These are phyloP conservation scores for Fraxinus xanthoxyloides DNA, from an alignment of 305 asterid species.

Conservation along the genomic window DNA sequence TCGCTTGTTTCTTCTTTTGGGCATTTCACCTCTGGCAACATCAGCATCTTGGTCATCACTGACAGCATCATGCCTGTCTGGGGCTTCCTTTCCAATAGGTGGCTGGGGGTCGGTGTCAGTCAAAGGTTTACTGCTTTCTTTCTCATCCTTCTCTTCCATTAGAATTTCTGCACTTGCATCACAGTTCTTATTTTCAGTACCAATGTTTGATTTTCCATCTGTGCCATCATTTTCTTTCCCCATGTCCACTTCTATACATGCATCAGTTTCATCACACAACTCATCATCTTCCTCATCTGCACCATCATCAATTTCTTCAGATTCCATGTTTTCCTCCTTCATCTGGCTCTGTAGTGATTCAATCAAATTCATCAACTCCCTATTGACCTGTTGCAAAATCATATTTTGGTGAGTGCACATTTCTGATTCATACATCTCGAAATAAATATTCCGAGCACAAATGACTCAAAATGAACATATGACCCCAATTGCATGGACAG, in stretches of 20 bases:
- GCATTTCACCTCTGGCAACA: slow-evolving; percentile 14
- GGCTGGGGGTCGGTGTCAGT: slow-evolving; percentile 12
- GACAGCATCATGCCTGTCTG: slow-evolving; percentile 11
- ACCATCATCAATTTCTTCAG: slow-evolving; percentile 32
- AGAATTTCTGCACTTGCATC: slow-evolving; percentile 33
- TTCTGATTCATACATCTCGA: slow-evolving; percentile 2
- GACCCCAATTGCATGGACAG: background rate
- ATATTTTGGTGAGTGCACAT: background rate
- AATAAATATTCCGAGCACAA: background rate
- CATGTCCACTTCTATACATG: slow-evolving; percentile 17
- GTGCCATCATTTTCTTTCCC: slow-evolving; percentile 28
- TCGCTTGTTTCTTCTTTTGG: slow-evolving; percentile 20
- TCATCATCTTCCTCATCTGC: slow-evolving; percentile 25
- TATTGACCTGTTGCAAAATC: slow-evolving; percentile 61
- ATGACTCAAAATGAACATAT: background rate
- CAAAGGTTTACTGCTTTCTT: slow-evolving; percentile 14
- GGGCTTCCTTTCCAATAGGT: slow-evolving; percentile 14
- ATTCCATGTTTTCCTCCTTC: slow-evolving; percentile 48
- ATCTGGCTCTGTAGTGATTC: slow-evolving; percentile 60
- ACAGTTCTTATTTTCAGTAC: slow-evolving; percentile 32
- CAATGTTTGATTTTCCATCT: slow-evolving; percentile 17
- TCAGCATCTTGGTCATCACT: slow-evolving; percentile 2
- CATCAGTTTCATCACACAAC: slow-evolving; percentile 26
- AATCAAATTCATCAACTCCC: slow-evolving; percentile 75
- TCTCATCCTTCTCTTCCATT: slow-evolving; percentile 27